These are phyloP conservation scores for Fonsecaea erecta DNA, from an alignment of 2,329 filamentous ascomycete species.

Conservation along the genomic window DNA sequence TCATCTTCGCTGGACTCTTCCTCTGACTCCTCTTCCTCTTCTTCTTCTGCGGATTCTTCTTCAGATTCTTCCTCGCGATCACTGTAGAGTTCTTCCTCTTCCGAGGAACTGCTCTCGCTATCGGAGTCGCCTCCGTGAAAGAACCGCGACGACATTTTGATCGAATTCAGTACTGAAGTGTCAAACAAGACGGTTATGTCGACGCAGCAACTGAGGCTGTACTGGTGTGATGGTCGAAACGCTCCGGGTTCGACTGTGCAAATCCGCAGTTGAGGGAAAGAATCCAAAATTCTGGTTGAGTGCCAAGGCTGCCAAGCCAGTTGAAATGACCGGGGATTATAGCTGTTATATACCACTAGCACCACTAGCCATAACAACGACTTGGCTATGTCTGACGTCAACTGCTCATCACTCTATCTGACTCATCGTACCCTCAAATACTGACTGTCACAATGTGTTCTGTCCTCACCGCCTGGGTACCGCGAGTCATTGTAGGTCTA, in stretches of 20 bases:
- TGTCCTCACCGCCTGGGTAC: too few species aligned
- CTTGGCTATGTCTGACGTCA: neutral
- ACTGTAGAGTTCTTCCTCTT: slow-evolving; percentile 94
- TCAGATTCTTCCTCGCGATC: slow-evolving; percentile 64
- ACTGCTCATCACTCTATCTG: neutral
- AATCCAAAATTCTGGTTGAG: slow-evolving; percentile 5
- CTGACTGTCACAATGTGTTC: neutral
- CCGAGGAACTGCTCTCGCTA: slow-evolving; percentile 86
- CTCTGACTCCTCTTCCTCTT: slow-evolving; percentile 61
- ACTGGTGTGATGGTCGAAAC: neutral
- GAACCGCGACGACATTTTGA: slow-evolving; percentile 93
- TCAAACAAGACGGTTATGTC: neutral
- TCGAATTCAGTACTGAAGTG: neutral
- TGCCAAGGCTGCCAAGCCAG: neutral
- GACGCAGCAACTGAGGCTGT: neutral
- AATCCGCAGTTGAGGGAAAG: slow-evolving; percentile 1
- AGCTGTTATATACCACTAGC: neutral
- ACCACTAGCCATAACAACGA: neutral
- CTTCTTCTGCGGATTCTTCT: slow-evolving; percentile 60
- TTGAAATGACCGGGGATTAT: neutral
- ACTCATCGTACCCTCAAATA: too few species aligned
- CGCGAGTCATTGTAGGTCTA: too few species aligned
- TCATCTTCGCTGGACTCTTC: slow-evolving; percentile 60
- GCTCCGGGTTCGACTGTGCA: neutral
- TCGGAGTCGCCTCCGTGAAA: slow-evolving; percentile 97